Base-by-base conservation (phyloP, 257 asterid genomes). In the Solanum bulbocastanum region DNA sequence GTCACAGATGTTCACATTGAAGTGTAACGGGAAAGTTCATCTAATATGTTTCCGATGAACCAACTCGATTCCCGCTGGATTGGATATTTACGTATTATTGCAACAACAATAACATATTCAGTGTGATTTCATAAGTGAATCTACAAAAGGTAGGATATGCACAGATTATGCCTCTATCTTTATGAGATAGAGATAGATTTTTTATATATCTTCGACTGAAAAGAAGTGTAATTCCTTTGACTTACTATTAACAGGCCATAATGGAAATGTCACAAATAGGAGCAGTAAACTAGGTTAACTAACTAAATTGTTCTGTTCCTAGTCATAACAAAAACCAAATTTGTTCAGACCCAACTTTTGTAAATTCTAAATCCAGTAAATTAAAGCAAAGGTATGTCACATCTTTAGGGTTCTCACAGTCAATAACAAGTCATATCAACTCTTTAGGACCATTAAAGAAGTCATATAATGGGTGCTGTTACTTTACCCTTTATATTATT, bases 121-220 rank as follows among this genome's bases (percentile, higher is more conserved):
- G 33, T 12, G 9, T 66, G 4, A 66, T 5, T 66, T 25, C 9
- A 66, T 10, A 5, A 2, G 20, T 66, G 20, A 3, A 66, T 25
- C 8, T 66, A 25, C 1, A 66, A 12, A 25, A 11, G 2, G 6
- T 25, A 25, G 3, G 1, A 66, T 66, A 5, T 25, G 8, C 2
- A 0, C 2, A 25, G 0, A 62, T 10, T 62, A 13, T 62, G 0
- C 0, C 15, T 15, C 16, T 10, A n/a, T 10, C 8, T 10, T 58
- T 62, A 4, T 0, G 3, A 15, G 6, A n/a, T n/a, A 23, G 32
- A 0, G 16, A n/a, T 10, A 10, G 0, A 62, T 62, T 66, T 25
- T 0, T 6, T 3, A 66, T 66, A 12, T 0, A 66, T 0, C 0
- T 12, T 25, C 2, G 10, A 3, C 69, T 60, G 5, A 60, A 44